Base-by-base conservation (phyloP, 768 basidiomycete species). In the Kwoniella mangroviensis region DNA sequence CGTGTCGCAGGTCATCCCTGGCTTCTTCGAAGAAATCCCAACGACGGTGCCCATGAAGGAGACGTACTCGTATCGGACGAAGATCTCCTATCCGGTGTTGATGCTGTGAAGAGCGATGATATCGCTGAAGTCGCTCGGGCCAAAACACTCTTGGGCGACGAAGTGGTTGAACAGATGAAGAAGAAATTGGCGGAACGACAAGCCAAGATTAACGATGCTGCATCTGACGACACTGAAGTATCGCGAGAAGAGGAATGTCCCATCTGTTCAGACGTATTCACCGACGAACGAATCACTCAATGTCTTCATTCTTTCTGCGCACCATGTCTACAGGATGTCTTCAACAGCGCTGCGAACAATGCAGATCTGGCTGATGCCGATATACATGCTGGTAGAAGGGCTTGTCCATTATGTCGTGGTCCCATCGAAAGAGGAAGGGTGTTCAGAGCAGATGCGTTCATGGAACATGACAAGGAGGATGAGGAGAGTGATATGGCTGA, bases 221-320 rank as follows among this genome's bases (percentile, higher is more conserved):
- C 49, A 11, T 51, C 60, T 34, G 65, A 69, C 59, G 74, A 75
- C 26, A 63, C 62, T n/a, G 73, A 76, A 12, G 62, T 41, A 17
- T 57, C 63, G 9, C 41, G 49, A 40, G 69, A 68, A 61, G 66
- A 49, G 11, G 77, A 77, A 52, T 92, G 91, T 73, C 86, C 89
- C 0, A 87, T 92, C 65, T 91, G 91, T 78, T 87, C 87, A 68
- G 90, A 91, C 66, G 79, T 81, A 3, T 84, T 88, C 75, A 86
- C 84, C 1, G 85, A 88, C 63, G 84, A 88, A 17, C 83, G 88
- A 21, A 78, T 91, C 51, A 90, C 90, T 0, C 73, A 84, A 0
- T 92, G 91, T 74, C 79, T 79, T 1, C 91, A 91, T 73, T 80
- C 86, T 1, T 91, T 90, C 81, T 91, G 90, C 42, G 84, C 85